Evolutionary conservation across 768 basidiomycete genomes (phyloP).

Genomic region (Podaxis mareebaensis): DNA sequence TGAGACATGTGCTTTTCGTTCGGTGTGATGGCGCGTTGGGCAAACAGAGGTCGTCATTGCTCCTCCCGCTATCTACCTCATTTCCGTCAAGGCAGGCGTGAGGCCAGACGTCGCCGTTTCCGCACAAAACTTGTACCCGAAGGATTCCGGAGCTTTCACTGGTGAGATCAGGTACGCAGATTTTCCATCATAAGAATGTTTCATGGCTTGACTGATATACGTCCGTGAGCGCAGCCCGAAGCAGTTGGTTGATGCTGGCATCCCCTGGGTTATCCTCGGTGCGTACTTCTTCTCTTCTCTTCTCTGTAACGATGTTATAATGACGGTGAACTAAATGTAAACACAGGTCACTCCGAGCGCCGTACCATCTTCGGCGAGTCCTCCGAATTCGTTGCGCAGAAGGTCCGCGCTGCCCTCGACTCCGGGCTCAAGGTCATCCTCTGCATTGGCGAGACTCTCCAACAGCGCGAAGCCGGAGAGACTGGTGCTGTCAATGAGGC

Average conservation of each 20-base stretch:
- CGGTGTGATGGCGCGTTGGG: neutral
- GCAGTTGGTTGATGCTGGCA: slow-evolving; percentile 83
- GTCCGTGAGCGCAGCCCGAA: slow-evolving; percentile 50
- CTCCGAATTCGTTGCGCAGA: slow-evolving; percentile 78
- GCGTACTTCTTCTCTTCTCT: slow-evolving; percentile 21
- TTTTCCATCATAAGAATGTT: slow-evolving; percentile 2
- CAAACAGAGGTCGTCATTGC: slow-evolving; percentile 87
- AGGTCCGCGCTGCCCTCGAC: slow-evolving; percentile 82
- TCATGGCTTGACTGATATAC: neutral
- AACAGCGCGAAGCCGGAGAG: slow-evolving; percentile 77
- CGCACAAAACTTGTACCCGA: slow-evolving; percentile 91
- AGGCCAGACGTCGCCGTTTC: slow-evolving; percentile 74
- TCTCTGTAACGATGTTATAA: slow-evolving; percentile 7
- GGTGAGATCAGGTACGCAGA: slow-evolving; percentile 86
- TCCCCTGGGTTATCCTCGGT: slow-evolving; percentile 94
- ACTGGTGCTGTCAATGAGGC: slow-evolving; percentile 79
- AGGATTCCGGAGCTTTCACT: slow-evolving; percentile 88
- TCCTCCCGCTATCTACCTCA: slow-evolving; percentile 86
- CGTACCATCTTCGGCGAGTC: slow-evolving; percentile 90
- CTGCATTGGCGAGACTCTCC: slow-evolving; percentile 93
- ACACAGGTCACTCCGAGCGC: slow-evolving; percentile 90
- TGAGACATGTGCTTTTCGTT: neutral
- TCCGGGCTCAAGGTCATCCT: slow-evolving; percentile 84
- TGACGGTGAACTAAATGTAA: slow-evolving; percentile 10
- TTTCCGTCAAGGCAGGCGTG: slow-evolving; percentile 64